Base-by-base conservation (phyloP, 1,284 basidiomycete species). In the Moesziomyces globuligerus region DNA sequence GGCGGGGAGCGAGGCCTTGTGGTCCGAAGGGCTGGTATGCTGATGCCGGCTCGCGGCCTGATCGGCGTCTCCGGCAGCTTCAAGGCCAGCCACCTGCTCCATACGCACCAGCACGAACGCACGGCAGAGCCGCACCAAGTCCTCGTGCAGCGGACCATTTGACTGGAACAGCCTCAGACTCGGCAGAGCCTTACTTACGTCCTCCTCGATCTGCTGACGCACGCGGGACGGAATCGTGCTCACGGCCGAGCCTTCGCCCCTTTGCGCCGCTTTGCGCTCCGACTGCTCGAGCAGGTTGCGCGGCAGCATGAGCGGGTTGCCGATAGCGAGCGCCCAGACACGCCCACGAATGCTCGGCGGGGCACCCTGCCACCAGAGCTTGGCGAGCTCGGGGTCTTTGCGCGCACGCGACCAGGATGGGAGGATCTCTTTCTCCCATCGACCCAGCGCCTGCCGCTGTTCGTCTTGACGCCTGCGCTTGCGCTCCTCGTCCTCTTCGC, bases 91-190 rank as follows among this genome's bases (percentile, higher is more conserved):
- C 29, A 72, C 91, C 82, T 94, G 91, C 68, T 95, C 94, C 26
- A 90, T 90, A 32, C 94, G 88, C 36, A 93, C 87, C 25, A 96
- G 91, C 2, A 94, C 89, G 91, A 93, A 97, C 1, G 94, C 94
- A 72, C 89, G 89, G 13, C 97, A 83, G 84, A 98, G 86, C 58
- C 96, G 91, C 68, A 89, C 89, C 40, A 98, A 84, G 72, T 98
- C 95, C 34, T 88, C 85, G 76, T 94, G 90, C 80, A 98, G 84
- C 1, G 94, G 93, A 0, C 92, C 91, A 0, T 88, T 86, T 3
- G 86, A 87, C 65, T 90, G 88, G 81, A 97, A 98, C 32, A 98
- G 88, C 79, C 92, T 92, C n/a, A 97, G 84, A 1, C 88, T 86
- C 3, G 92, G 92, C n/a, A 98, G 85, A 0, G 94, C 94, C 3